Base-by-base conservation (phyloP, 345 rosid genomes). In the Salix exigua region DNA sequence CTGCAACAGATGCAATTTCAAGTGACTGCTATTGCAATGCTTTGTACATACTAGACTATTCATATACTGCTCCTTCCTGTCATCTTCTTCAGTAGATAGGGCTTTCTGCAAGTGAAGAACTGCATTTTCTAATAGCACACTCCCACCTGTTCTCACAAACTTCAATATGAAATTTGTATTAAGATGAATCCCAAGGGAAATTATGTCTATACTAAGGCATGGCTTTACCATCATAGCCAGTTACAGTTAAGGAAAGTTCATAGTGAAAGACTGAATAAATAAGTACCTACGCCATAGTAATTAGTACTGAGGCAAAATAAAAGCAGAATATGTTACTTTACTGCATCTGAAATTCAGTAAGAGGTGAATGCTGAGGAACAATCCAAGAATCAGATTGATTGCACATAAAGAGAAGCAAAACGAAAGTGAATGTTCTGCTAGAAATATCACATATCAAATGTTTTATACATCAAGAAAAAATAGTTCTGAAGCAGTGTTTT, bases 141-240 rank as follows among this genome's bases (percentile, higher is more conserved):
- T 87, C 80, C 88, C 97, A 70, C 84, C 89, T 83, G 98, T 93
- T 78, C 73, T 83, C 72, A 85, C 85, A 87, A 91, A 96, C 99
- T 96, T 88, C 85, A 84, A 80, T 28, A 63, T 37, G 75, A 68
- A 78, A 77, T 8, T 42, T 40, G 35, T n/a, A 68, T 84, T 53
- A 82, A 78, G 75, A n/a, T 10, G 64, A 73, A 37, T 31, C 40
- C 38, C 48, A 65, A 33, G 62, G 46, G 23, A 23, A 48, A 33
- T 13, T 19, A 37, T 23, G 25, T 48, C 66, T 21, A 16, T 19
- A 31, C 28, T 12, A 38, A 38, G 58, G 55, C 51, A 75, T 25
- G 50, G 1, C 28, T 35, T 30, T 25, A 66, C 66, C 5, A 65
- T 65, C 58, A 78, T 33, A 26, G 16, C 55, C n/a, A 33, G 64